Evolutionary conservation across 306 rosid genomes (phyloP).

Genomic region (Fagus sylvatica): DNA sequence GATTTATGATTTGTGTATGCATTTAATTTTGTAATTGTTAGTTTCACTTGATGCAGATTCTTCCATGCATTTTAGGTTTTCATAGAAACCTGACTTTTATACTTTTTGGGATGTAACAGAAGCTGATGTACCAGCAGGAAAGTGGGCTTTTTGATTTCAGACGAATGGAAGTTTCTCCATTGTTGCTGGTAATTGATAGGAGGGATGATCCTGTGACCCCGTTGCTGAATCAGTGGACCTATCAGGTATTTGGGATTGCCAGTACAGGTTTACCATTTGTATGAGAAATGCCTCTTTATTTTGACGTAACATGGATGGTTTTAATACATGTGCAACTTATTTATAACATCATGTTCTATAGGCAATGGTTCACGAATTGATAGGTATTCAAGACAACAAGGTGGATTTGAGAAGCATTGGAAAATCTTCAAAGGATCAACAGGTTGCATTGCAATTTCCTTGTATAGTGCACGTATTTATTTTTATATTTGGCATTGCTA

Average conservation of each 20-base stretch:
- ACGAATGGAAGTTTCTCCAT: conserved; percentile 81
- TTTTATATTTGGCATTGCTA: conserved; percentile 24
- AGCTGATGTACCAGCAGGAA: conserved; percentile 92
- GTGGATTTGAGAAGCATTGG: conserved; percentile 79
- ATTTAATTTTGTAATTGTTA: too few species aligned
- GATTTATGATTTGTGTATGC: too few species aligned
- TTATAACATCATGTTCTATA: conserved; percentile 33
- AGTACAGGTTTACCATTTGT: conserved; percentile 10
- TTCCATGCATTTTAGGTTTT: too few species aligned
- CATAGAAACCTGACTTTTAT: conserved; percentile 33
- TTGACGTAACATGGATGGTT: background rate
- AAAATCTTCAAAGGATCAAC: conserved; percentile 79
- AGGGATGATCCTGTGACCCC: conserved; percentile 97
- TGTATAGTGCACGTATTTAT: background rate
- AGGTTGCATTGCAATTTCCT: conserved; percentile 56
- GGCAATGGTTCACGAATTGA: conserved; percentile 98
- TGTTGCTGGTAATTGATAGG: conserved; percentile 91
- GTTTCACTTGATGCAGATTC: too few species aligned
- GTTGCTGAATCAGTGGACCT: conserved; percentile 92
- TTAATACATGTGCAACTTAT: conserved; percentile 16
- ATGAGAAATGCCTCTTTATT: conserved; percentile 16
- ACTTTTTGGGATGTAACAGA: conserved; percentile 57
- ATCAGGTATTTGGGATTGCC: conserved; percentile 61
- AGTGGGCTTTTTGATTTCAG: conserved; percentile 95
- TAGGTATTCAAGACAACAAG: conserved; percentile 94